A percentile compares a stretch with the other conserved stretches of the same genome.
Conservation (phyloP, 345 rosid species). For the Salix viminalis region DNA sequence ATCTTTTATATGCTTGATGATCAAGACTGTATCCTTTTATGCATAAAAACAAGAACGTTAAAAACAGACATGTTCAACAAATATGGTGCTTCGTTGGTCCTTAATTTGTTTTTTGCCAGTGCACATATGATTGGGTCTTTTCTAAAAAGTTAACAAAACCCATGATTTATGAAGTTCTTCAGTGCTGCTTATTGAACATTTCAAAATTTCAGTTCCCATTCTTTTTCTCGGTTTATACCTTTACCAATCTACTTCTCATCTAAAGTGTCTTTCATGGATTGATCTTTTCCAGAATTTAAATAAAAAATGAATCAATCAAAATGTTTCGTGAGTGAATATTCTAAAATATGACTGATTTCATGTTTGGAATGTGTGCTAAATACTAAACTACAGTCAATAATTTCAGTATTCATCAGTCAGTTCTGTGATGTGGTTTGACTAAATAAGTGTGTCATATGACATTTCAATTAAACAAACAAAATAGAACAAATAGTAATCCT, state of each 20-base stretch:
- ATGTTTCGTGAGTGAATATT: background rate
- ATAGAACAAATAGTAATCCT: background rate
- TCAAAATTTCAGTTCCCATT: background rate
- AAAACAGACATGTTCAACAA: background rate
- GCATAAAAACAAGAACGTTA: background rate
- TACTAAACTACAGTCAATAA: background rate
- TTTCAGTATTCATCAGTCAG: background rate
- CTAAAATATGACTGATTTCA: background rate
- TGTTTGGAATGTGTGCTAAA: background rate
- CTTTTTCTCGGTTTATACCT: background rate
- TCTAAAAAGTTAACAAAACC: background rate
- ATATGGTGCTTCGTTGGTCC: background rate
- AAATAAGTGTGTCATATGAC: background rate
- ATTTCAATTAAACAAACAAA: background rate
- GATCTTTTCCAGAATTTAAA: background rate
- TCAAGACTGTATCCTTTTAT: background rate
- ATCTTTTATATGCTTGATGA: slow-evolving; percentile 15
- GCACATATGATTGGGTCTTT: background rate
- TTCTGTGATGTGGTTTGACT: background rate
- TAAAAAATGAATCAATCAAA: background rate
- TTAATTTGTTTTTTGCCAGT: background rate
- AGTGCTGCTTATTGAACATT: background rate
- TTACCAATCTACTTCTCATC: background rate
- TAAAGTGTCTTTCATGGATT: background rate
- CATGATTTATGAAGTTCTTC: background rate